These are phyloP conservation scores for Phytophthora idaei DNA, from an alignment of 352 stramenopile species.

Conservation along the genomic window DNA sequence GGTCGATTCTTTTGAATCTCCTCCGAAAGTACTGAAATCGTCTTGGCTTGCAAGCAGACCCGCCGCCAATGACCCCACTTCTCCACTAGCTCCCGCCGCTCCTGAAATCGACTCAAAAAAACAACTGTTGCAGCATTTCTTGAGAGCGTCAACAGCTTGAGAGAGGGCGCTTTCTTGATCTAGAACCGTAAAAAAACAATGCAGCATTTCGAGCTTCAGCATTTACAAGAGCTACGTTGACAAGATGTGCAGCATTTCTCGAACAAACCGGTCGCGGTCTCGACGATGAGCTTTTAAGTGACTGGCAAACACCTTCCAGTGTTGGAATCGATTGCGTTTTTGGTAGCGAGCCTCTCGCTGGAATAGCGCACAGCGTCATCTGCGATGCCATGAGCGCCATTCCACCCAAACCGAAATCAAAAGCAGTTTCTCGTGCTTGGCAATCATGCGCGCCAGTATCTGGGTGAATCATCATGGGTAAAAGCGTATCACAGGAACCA, in stretches of 20 bases:
- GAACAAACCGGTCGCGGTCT: not conserved
- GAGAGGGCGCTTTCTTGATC: not conserved
- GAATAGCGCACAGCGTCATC: conserved; percentile 13
- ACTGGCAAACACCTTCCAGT: conserved; percentile 13
- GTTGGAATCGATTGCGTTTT: conserved; percentile 9
- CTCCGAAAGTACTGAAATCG: too few species aligned
- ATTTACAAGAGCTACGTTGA: not conserved
- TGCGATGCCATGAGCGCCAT: conserved; percentile 22
- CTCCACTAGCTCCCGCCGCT: too few species aligned
- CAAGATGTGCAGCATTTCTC: conserved; percentile 9
- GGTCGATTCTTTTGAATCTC: too few species aligned
- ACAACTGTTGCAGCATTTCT: not conserved
- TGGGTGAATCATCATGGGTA: too few species aligned
- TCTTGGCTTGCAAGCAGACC: too few species aligned
- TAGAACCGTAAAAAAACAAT: not conserved
- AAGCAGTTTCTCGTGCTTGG: conserved; percentile 10
- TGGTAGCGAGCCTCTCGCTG: conserved; percentile 15
- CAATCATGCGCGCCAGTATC: not conserved
- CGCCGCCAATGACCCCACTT: too few species aligned
- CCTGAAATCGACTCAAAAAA: not conserved
- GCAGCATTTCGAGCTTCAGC: not conserved
- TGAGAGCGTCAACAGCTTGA: too few species aligned
- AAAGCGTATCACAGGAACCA: too few species aligned
- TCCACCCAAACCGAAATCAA: conserved; percentile 24
- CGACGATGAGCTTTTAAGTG: conserved; percentile 9